Percentiles rank a stretch among this genome's conserved stretches.
phyloP scores from a whole-genome alignment of 768 basidiomycete genomes.

The Tylopilus sp. region DNA sequence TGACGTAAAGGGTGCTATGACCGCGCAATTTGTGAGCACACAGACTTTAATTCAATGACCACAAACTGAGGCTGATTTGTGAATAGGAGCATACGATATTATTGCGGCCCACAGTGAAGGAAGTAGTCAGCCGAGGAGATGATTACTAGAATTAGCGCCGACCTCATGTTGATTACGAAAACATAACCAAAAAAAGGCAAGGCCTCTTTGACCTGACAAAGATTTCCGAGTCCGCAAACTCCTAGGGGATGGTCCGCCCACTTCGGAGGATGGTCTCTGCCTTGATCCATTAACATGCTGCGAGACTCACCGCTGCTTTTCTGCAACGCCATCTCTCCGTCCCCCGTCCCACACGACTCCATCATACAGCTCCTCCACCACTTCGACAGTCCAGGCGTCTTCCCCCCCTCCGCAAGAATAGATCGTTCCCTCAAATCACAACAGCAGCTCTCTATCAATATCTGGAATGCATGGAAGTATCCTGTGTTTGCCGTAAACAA shows the following conservation, averaged over 20 bases:
- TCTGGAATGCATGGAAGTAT: conserved; percentile 75
- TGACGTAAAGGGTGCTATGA: conserved; percentile 84
- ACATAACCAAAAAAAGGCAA: conserved; percentile 25
- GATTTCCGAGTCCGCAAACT: not conserved
- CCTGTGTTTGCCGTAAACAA: conserved; percentile 63
- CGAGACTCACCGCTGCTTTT: conserved; percentile 23
- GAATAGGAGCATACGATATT: conserved; percentile 81
- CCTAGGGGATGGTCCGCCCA: too few relatives aligned
- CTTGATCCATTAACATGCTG: conserved; percentile 23
- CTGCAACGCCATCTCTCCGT: conserved; percentile 8
- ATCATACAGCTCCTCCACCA: conserved; percentile 36
- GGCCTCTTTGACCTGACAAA: not conserved
- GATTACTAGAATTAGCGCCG: conserved; percentile 56
- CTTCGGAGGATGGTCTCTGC: too few relatives aligned
- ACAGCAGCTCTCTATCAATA: conserved; percentile 49
- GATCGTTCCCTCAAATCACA: conserved; percentile 63
- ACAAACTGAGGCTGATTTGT: conserved; percentile 6
- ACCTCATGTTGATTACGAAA: conserved; percentile 2
- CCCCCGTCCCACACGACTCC: conserved; percentile 19
- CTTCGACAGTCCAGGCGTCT: conserved; percentile 64
- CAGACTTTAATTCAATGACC: not conserved
- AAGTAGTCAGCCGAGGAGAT: conserved; percentile 80
- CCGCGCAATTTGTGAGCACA: conserved; percentile 80
- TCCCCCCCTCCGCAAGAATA: conserved; percentile 72
- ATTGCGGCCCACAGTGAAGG: conserved; percentile 79